Conservation (phyloP, 2,329 filamentous ascomycete species). For the Coleophoma crateriformis region DNA sequence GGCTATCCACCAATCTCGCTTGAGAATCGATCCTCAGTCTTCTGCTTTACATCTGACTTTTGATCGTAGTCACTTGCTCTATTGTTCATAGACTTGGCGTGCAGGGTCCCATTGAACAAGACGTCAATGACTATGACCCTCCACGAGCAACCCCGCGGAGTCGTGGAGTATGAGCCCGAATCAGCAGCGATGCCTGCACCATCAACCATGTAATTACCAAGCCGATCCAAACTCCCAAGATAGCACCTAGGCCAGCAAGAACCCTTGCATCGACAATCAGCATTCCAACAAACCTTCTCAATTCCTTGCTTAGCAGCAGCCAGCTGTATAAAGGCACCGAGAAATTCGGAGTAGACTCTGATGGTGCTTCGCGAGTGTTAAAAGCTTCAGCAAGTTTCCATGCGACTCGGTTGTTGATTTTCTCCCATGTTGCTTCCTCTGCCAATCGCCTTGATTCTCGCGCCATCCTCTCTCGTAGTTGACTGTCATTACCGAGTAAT, state of each 20-base stretch:
- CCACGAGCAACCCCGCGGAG: slow-evolving; percentile 1
- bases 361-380: background rate
- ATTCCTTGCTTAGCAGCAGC: slow-evolving; percentile 12
- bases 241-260: slow-evolving; percentile 17
- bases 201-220: slow-evolving; percentile 21
- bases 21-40: background rate
- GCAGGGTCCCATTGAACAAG: too few relatives aligned
- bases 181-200: slow-evolving; percentile 12
- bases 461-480: slow-evolving; percentile 39
- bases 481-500: slow-evolving; percentile 39
- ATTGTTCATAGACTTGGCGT: too few relatives aligned
- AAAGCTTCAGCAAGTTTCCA: slow-evolving; percentile 49
- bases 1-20: background rate
- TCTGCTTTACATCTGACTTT: background rate
- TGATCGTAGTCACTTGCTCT: too few relatives aligned
- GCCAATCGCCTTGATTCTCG: slow-evolving; percentile 47
- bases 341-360: slow-evolving; percentile 3
- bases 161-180: slow-evolving; percentile 4
- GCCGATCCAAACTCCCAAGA: slow-evolving; percentile 21
- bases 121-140: too few relatives aligned
- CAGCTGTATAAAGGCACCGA: slow-evolving; percentile 17
- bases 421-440: slow-evolving; percentile 63
- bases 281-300: slow-evolving; percentile 9
- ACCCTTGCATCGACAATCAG: slow-evolving; percentile 15
- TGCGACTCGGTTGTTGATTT: slow-evolving; percentile 65